Percentiles rank a stretch among this genome's conserved stretches.
These are phyloP conservation scores for Epichloe festucae DNA, from an alignment of 2,329 filamentous ascomycete species.

Conservation along the genomic window DNA sequence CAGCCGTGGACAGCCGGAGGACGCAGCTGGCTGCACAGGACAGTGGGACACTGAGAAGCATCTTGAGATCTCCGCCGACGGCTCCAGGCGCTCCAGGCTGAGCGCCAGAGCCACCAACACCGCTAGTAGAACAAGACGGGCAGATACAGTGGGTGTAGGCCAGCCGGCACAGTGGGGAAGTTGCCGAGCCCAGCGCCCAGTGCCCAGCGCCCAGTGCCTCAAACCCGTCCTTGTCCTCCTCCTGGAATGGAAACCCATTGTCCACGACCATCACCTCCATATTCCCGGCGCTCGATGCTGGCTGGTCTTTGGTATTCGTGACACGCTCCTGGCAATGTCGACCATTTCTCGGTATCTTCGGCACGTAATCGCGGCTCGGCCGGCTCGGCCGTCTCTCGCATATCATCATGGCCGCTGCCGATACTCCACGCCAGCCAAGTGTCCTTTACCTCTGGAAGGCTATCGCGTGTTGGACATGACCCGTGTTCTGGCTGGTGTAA, in stretches of 20 bases:
- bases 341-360: constrained; percentile 5
- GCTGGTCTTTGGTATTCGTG: background rate
- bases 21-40: background rate
- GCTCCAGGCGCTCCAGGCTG: too few species aligned
- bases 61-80: too few species aligned
- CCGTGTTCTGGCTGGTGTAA: constrained; percentile 81
- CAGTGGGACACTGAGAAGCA: too few species aligned
- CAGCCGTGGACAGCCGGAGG: background rate
- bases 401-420: constrained; percentile 11
- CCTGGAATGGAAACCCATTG: background rate
- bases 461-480: constrained; percentile 94
- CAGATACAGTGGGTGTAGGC: too few species aligned
- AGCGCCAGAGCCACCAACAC: too few species aligned
- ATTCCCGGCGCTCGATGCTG: background rate
- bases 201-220: too few species aligned
- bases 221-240: too few species aligned
- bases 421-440: constrained; percentile 14
- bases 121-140: too few species aligned
- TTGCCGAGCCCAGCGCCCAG: too few species aligned
- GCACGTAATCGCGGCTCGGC: background rate
- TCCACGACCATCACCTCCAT: background rate
- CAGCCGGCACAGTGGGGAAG: too few species aligned
- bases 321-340: constrained; percentile 4
- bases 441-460: constrained; percentile 58
- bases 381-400: background rate